Percentiles rank a stretch among this genome's conserved stretches.
phyloP scores from a whole-genome alignment of 768 basidiomycete genomes.

The Suillus plorans region DNA sequence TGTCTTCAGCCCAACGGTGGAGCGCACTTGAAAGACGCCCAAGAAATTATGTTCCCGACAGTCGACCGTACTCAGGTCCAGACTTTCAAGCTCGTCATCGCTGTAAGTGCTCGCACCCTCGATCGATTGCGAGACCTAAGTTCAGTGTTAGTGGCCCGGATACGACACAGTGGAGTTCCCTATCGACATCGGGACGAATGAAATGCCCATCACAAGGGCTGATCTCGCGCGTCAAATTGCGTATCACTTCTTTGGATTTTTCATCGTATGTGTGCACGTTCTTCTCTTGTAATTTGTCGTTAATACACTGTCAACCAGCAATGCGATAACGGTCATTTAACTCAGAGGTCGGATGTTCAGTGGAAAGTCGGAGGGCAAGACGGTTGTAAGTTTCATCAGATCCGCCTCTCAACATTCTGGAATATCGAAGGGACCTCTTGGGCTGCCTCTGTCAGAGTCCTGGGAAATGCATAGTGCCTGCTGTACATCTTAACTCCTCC shows the following conservation, averaged over 20 bases:
- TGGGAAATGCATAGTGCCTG: background rate
- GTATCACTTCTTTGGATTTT: slow-evolving; percentile 7
- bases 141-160: slow-evolving; percentile 13
- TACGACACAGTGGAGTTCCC: slow-evolving; percentile 5
- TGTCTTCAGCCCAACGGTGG: background rate
- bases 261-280: slow-evolving; percentile 4
- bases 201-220: background rate
- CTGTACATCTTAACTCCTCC: background rate
- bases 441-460: slow-evolving; percentile 11
- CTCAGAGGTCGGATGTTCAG: background rate
- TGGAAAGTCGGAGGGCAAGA: slow-evolving; percentile 10
- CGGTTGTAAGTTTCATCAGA: slow-evolving; percentile 5
- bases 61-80: background rate
- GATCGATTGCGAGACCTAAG: background rate
- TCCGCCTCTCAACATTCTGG: slow-evolving; percentile 13
- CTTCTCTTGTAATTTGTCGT: background rate
- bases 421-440: slow-evolving; percentile 8
- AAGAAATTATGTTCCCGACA: slow-evolving; percentile 7
- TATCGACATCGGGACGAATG: slow-evolving; percentile 2
- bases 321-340: background rate
- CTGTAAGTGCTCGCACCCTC: background rate
- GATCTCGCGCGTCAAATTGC: slow-evolving; percentile 12
- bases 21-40: background rate
- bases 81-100: background rate
- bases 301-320: background rate